Evolutionary conservation across 2,329 filamentous ascomycete genomes (phyloP), one percentile per base, ranked within the genome.

Genomic region (Tolypocladium album): DNA sequence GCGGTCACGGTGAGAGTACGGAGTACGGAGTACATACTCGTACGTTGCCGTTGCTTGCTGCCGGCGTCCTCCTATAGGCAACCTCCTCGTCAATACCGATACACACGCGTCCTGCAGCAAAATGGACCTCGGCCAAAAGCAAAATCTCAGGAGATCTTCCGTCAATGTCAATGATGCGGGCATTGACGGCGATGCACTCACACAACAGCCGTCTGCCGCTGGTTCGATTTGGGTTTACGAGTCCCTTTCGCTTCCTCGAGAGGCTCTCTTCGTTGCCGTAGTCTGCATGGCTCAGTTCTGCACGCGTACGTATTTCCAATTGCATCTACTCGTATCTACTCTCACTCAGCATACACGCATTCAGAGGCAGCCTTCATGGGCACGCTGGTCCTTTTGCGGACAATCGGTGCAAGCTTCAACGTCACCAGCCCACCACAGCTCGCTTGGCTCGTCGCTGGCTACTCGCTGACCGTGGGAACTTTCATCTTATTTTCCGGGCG

Each of bases 401-500:
- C 78, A 40, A 79, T 84, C 58, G 79, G 78, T 22, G 64, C 67
- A 15, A 75, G 71, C 55, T 83, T 84, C 62, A 71, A 72, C 20
- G 69, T 79, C 55, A 72, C 67, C 4, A 73, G 76, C 2, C 68
- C 72, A 0, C 77, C 76, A 11, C 68, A 77, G n/a, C 70, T 84
- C 17, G 77, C 76, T 55, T 86, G 84, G 82, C 77, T 81, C 55
- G 75, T 82, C 13, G 82, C 82, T 0, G 82, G 81, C 1, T 88
- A 85, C 66, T 78, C 75, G 12, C 69, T 86, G 64, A 82, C 75
- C 7, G 74, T 76, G 7, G 83, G 83, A 13, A 80, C 82, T 0
- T 86, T 86, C 64, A 80, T 86, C 39, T 73, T 87, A 3, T 72
- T 82, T 2, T 79, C 78, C 2, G 82, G 82, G 3, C 77, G 84